Base-by-base conservation (phyloP, 2,329 filamentous ascomycete genomes). In the Zymoseptoria brevis region DNA sequence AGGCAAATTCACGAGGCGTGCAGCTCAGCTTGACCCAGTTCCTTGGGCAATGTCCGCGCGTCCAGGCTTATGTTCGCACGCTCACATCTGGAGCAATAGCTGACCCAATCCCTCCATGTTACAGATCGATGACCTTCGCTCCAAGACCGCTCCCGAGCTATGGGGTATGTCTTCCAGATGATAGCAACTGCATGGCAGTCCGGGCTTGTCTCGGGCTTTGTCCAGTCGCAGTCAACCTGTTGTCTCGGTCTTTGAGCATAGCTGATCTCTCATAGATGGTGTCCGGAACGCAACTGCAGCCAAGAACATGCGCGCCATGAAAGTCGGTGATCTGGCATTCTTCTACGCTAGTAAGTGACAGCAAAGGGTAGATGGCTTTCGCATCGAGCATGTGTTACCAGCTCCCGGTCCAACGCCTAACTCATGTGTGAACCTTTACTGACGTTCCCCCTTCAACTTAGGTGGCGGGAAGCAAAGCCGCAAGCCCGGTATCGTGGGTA, bases 401-500 rank as follows among this genome's bases (percentile, higher is more conserved):
- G 26, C 26, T 29, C 26, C 26, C 26, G 26, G 8, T 29, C 4
- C 26, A 8, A 29, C 26, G 26, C 26, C 26, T 4, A 8, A 29
- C 3, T 1, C 26, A 4, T 29, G 26, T 29, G 26, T 29, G 26
- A 29, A 29, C 26, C 26, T 29, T 29, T 8, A 29, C 26, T 55
- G 94, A 99, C 70, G 80, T 92, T 29, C 92, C 90, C 97, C 97
- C 77, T 97, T 99, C 77, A 97, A 97, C 72, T 93, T 96, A 75
- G 96, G 89, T 53, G 96, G 94, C 69, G 94, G 89, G 75, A 96
- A 95, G 72, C 29, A 59, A 51, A 65, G 65, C 29, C 58, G 65
- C 16, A 83, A 87, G 22, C 91, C 92, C 0, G 93, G 89, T 2
- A 90, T 97, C 53, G 91, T 87, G 1, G 70, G 68, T n/a, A 67